Conservation (phyloP, 805 yeast genomes). For the Wickerhamomyces strasburgensis region DNA sequence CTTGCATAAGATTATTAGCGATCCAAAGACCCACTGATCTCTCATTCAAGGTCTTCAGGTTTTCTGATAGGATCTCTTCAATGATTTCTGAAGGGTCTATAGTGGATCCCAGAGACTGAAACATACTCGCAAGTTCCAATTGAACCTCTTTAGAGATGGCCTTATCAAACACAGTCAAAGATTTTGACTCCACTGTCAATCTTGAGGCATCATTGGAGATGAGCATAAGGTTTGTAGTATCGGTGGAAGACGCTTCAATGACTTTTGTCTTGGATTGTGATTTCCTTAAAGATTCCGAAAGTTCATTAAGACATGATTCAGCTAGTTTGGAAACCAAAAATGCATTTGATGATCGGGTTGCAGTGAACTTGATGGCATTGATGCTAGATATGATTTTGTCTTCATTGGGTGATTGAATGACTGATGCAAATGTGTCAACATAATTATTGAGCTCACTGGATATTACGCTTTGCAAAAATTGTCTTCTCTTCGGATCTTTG, state of each 20-base stretch:
- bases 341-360: constrained; percentile 6
- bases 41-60: constrained; percentile 13
- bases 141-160: constrained; percentile 22
- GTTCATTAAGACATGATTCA: constrained; percentile 14
- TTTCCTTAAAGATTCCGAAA: constrained; percentile 17
- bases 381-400: constrained; percentile 18
- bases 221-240: constrained; percentile 17
- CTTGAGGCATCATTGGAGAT: constrained; percentile 15
- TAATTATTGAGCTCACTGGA: constrained; percentile 13
- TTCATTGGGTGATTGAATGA: constrained; percentile 24
- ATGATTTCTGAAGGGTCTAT: constrained; percentile 16
- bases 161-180: constrained; percentile 20
- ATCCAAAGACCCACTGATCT: constrained; percentile 36
- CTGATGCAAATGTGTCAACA: constrained; percentile 17
- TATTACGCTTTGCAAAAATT: constrained; percentile 11
- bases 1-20: constrained; percentile 28
- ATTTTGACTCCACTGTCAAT: not conserved
- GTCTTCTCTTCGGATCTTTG: constrained; percentile 10
- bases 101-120: constrained; percentile 20
- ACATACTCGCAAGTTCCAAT: constrained; percentile 11
- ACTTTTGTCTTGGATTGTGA: constrained; percentile 10
- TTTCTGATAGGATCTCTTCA: constrained; percentile 20
- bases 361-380: constrained; percentile 17
- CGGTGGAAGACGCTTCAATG: constrained; percentile 1
- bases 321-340: constrained; percentile 16